phyloP scores from a whole-genome alignment of 306 rosid species.

The Glycine tomentella region DNA sequence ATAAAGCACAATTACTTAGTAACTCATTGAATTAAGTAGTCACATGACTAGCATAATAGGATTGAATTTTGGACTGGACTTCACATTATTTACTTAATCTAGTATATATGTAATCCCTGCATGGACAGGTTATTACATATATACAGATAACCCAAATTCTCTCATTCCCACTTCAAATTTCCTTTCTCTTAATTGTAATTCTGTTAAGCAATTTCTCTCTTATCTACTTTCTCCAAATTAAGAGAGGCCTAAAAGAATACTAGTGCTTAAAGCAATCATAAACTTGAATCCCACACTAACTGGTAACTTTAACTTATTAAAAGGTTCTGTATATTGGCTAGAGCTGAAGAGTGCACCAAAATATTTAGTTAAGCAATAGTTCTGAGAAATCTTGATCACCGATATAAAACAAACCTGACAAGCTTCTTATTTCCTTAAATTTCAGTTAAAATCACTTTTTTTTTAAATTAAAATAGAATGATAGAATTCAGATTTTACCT shows the following conservation, averaged over 20 bases:
- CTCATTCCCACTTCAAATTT: slow-evolving; percentile 16
- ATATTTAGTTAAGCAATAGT: too few species aligned
- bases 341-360: too few species aligned
- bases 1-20: slow-evolving; percentile 12
- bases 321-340: not conserved
- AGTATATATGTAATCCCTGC: not conserved
- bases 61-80: slow-evolving; percentile 9
- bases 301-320: slow-evolving; percentile 18
- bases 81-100: not conserved
- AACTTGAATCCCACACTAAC: slow-evolving; percentile 15
- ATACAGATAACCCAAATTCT: not conserved
- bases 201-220: slow-evolving; percentile 20
- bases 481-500: slow-evolving; percentile 59
- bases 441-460: slow-evolving; percentile 21
- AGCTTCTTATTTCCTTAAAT: slow-evolving; percentile 14
- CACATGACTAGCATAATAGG: slow-evolving; percentile 19
- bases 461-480: slow-evolving; percentile 12
- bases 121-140: slow-evolving; percentile 7
- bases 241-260: slow-evolving; percentile 32
- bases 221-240: slow-evolving; percentile 15
- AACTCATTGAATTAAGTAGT: slow-evolving; percentile 6
- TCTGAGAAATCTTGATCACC: too few species aligned
- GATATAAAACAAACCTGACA: slow-evolving; percentile 7
- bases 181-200: not conserved
- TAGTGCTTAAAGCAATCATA: slow-evolving; percentile 33